Conservation (phyloP, 2,329 filamentous ascomycete species). For the Aspergillus latus region DNA sequence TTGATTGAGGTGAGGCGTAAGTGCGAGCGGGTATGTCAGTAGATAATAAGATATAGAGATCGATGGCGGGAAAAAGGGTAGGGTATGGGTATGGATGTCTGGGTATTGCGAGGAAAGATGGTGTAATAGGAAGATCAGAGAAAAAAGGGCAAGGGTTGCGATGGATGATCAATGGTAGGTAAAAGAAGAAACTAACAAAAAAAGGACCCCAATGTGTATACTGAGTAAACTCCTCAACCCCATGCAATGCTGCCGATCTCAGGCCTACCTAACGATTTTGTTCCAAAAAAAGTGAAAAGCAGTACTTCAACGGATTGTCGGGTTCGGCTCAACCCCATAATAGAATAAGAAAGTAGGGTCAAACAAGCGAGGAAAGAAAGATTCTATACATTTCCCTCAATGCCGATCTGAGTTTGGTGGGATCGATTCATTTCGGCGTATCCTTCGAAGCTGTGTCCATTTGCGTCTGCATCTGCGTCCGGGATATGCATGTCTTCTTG, state of each 20-base stretch:
- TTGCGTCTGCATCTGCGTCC: constrained; percentile 4
- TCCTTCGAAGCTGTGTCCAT: constrained; percentile 10
- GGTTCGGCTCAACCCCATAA: background rate
- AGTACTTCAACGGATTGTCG: background rate
- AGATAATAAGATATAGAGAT: background rate
- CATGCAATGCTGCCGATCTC: constrained; percentile 15
- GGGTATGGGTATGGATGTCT: background rate
- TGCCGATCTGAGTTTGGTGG: constrained; percentile 26
- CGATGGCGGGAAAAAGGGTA: background rate
- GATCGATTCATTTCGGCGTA: constrained; percentile 16
- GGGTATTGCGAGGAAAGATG: background rate
- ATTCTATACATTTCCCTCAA: constrained; percentile 27
- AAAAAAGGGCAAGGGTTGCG: background rate
- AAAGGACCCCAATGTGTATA: constrained; percentile 6
- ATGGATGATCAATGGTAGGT: background rate
- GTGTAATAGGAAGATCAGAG: background rate
- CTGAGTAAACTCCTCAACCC: constrained; percentile 6
- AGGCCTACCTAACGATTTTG: constrained; percentile 1
- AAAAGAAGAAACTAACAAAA: constrained; percentile 5
- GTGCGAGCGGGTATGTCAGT: no score
- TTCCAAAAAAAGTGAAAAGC: constrained; percentile 1
- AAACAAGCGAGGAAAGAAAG: constrained; percentile 8
- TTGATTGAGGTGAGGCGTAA: no score
- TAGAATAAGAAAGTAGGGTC: background rate
- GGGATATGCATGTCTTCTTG: constrained; percentile 15